Base-by-base conservation (phyloP, 345 rosid genomes). In the Salix caprea region DNA sequence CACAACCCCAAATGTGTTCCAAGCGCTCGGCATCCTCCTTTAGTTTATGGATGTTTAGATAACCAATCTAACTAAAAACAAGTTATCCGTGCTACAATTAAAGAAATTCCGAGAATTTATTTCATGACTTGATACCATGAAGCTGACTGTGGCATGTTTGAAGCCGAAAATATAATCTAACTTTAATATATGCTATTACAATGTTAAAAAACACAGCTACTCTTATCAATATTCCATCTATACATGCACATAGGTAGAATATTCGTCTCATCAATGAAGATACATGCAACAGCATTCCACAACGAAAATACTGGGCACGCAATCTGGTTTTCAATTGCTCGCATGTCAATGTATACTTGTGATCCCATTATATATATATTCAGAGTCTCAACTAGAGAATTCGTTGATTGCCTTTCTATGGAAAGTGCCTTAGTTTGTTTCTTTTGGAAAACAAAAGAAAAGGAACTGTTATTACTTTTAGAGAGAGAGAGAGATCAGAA, bases 371-470 rank as follows among this genome's bases (percentile, higher is more conserved):
- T 30, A n/a, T 39, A 23, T 40, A 6, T 67, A 1, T 36, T 13
- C 70, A 74, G 65, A 75, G 74, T 48, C 23, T 48, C 39, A 58
- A 65, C 19, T 30, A 71, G 34, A 56, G 74, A 19, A 64, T 73
- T 73, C 9, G 67, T 78, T 62, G 84, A 84, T 77, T 84, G 84
- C 81, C 82, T 40, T 19, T 82, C 80, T 71, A 76, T 69, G 80
- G 82, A 79, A 84, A 78, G 79, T 66, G 28, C 18, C 61, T 74
- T 71, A 67, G 69, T 69, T 80, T 36, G 52, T 60, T 36, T 56
- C 8, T 32, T 69, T 34, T 16, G 64, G 61, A 58, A 58, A 23
- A 58, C 28, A 23, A 23, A 58, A 58, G 15, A 58, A 58, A 58
- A 58, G 62, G 64, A 1, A 58, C 30, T 28, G 14, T 6, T 32